Conservation (phyloP, 768 basidiomycete genomes). For the Gautieria morchelliformis region DNA sequence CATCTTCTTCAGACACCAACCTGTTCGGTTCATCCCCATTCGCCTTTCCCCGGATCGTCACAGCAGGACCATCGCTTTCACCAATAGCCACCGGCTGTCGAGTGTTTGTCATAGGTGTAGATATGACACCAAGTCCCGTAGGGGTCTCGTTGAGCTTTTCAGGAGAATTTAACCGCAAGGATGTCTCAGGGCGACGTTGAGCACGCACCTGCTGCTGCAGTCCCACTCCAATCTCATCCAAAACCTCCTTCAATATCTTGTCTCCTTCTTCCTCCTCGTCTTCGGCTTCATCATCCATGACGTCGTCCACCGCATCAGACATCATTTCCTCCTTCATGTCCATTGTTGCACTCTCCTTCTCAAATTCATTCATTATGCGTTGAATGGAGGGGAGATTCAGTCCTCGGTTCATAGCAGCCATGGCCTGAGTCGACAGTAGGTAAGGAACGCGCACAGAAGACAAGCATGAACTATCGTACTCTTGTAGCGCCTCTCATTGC, state of each 20-base stretch:
- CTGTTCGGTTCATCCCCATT: conserved; percentile 24
- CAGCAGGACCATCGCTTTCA: conserved; percentile 39
- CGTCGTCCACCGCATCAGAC: conserved; percentile 96
- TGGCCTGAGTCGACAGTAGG: conserved; percentile 50
- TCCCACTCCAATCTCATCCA: conserved; percentile 93
- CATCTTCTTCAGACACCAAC: conserved; percentile 72
- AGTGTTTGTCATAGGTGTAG: conserved; percentile 50
- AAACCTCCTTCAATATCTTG: conserved; percentile 87
- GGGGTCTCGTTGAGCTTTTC: conserved; percentile 77
- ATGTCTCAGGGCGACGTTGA: not conserved
- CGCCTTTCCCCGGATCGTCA: conserved; percentile 14
- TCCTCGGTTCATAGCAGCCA: conserved; percentile 96
- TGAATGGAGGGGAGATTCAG: conserved; percentile 93
- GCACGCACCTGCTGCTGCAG: conserved; percentile 69
- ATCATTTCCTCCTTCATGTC: conserved; percentile 99
- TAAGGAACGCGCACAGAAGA: conserved; percentile 3
- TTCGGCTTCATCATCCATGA: conserved; percentile 85
- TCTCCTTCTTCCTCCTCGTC: conserved; percentile 96
- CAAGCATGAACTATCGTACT: conserved; percentile 30
- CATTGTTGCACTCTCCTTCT: conserved; percentile 95
- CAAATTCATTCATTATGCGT: conserved; percentile 96
- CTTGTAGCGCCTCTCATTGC: conserved; percentile 98
- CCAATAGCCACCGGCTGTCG: conserved; percentile 83
- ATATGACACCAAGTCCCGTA: conserved; percentile 51
- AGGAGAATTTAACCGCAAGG: conserved; percentile 10